phyloP scores from a whole-genome alignment of 768 basidiomycete species.

The Neoboletus magnificus region DNA sequence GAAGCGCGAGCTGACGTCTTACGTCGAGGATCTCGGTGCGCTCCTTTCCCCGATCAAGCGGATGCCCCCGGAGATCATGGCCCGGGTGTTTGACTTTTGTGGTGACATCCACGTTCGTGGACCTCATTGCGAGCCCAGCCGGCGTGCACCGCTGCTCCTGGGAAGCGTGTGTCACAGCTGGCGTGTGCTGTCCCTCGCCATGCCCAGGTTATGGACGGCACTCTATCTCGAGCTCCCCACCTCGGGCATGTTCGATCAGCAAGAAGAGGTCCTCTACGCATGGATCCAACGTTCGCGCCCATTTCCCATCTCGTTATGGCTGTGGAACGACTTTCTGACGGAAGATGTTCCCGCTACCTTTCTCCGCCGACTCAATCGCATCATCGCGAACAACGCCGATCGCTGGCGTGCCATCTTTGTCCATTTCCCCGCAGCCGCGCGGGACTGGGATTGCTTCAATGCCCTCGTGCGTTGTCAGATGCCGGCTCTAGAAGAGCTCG shows the following conservation, averaged over 20 bases:
- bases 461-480: slow-evolving; percentile 23
- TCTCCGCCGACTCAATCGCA: slow-evolving; percentile 20
- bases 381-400: slow-evolving; percentile 23
- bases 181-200: slow-evolving; percentile 25
- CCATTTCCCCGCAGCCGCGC: slow-evolving; percentile 28
- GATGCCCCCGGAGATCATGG: slow-evolving; percentile 34
- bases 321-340: slow-evolving; percentile 33
- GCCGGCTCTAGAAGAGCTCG: slow-evolving; percentile 30
- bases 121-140: slow-evolving; percentile 30
- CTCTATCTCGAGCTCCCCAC: slow-evolving; percentile 32
- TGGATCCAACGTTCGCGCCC: slow-evolving; percentile 30
- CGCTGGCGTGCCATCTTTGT: slow-evolving; percentile 32
- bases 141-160: slow-evolving; percentile 28
- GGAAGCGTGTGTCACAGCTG: slow-evolving; percentile 30
- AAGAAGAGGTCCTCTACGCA: slow-evolving; percentile 24
- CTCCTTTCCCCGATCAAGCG: slow-evolving; percentile 32
- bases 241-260: slow-evolving; percentile 16
- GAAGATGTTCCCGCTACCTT: slow-evolving; percentile 28
- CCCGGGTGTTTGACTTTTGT: slow-evolving; percentile 32
- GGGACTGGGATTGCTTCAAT: slow-evolving; percentile 28
- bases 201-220: slow-evolving; percentile 31
- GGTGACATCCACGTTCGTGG: slow-evolving; percentile 26
- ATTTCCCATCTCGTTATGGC: slow-evolving; percentile 25
- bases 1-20: slow-evolving; percentile 26
- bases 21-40: slow-evolving; percentile 33